phyloP scores from a whole-genome alignment of 257 asterid species.

The Solanum virginianum region DNA sequence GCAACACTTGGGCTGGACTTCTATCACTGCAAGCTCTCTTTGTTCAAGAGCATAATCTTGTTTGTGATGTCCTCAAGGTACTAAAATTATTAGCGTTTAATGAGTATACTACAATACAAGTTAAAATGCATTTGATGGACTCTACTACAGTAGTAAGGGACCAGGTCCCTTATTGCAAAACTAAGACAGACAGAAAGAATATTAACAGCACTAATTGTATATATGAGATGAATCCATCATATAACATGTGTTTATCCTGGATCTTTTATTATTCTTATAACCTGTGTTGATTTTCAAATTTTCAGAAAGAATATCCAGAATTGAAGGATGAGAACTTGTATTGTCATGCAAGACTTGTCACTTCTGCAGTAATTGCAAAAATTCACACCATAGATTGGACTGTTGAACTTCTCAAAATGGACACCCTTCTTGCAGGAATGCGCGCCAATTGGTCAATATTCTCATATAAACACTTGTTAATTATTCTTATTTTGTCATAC shows the following conservation, averaged over 20 bases:
- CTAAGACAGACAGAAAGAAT: too few species aligned
- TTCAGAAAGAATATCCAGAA: conserved; percentile 32
- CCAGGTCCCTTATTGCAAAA: too few species aligned
- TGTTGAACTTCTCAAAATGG: conserved; percentile 49
- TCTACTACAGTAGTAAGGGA: too few species aligned
- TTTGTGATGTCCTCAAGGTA: conserved; percentile 48
- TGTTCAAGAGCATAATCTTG: conserved; percentile 45
- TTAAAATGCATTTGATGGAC: too few species aligned
- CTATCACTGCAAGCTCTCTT: conserved; percentile 41
- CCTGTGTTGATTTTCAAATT: neutral
- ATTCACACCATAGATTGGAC: conserved; percentile 77
- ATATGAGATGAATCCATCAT: neutral
- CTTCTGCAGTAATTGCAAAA: conserved; percentile 56
- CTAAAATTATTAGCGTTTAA: neutral
- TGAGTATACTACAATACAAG: too few species aligned
- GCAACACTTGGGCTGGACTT: conserved; percentile 64
- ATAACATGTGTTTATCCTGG: too few species aligned
- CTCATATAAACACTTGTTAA: neutral
- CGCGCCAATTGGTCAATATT: conserved; percentile 32
- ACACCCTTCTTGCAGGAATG: conserved; percentile 41
- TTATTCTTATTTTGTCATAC: neutral
- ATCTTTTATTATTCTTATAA: too few species aligned
- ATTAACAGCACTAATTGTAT: too few species aligned
- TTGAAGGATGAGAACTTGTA: conserved; percentile 38
- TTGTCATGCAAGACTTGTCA: conserved; percentile 39